Evolutionary conservation across 352 stramenopile species (phyloP).

Genomic region (Pythium graminicola): DNA sequence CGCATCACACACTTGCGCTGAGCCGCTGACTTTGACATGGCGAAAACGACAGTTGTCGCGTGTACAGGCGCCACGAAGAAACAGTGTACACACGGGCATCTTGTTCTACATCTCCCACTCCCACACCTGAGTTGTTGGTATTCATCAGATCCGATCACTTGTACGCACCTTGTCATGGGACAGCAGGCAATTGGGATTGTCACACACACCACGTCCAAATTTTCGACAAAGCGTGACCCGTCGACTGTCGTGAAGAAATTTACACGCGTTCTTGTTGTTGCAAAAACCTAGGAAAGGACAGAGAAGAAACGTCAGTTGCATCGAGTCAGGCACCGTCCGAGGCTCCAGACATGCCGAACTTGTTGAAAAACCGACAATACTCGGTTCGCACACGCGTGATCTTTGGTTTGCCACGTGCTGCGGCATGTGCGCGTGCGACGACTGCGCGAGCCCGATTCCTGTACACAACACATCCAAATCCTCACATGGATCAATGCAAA

Average conservation of each 20-base stretch:
- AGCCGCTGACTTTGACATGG: conserved; percentile 74
- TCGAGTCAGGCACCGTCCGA: no score
- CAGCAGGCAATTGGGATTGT: conserved; percentile 49
- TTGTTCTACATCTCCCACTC: conserved; percentile 52
- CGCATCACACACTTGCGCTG: conserved; percentile 49
- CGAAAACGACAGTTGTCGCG: conserved; percentile 72
- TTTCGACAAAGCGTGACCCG: conserved; percentile 75
- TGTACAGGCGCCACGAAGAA: conserved; percentile 64
- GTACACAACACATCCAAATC: background rate
- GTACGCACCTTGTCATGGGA: conserved; percentile 68
- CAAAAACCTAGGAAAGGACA: conserved; percentile 48
- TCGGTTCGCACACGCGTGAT: conserved; percentile 43
- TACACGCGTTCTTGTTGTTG: conserved; percentile 74
- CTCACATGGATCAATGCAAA: background rate
- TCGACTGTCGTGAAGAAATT: conserved; percentile 80
- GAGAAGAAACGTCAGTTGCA: background rate
- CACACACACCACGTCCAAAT: conserved; percentile 63
- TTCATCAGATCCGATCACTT: no score
- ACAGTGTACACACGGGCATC: conserved; percentile 75
- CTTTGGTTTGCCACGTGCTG: conserved; percentile 31
- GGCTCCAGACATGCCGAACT: conserved; percentile 54
- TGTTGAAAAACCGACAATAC: conserved; percentile 80
- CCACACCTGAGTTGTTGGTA: background rate
- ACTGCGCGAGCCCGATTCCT: conserved; percentile 43
- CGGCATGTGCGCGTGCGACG: conserved; percentile 40